phyloP scores from a whole-genome alignment of 2,329 filamentous ascomycete species.

The Colletotrichum sp. region DNA sequence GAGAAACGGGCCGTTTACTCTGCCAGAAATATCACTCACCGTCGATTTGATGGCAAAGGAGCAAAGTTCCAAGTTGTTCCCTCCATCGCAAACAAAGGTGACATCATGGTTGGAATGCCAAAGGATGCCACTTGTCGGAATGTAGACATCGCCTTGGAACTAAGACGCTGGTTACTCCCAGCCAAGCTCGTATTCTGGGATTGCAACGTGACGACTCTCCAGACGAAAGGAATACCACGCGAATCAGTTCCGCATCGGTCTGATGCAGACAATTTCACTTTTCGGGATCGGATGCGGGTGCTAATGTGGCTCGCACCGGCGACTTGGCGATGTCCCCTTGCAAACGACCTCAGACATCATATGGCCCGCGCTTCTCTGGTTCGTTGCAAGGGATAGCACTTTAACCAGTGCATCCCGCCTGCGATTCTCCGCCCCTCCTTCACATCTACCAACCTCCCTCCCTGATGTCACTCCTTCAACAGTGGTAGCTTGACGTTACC shows the following conservation, averaged over 20 bases:
- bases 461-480: not conserved
- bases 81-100: not conserved
- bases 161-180: not conserved
- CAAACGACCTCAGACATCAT: not conserved
- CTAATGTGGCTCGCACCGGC: not conserved
- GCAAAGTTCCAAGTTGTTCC: not conserved
- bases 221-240: not conserved
- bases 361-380: not conserved
- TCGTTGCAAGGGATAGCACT: not conserved
- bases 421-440: not conserved
- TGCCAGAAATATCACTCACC: not conserved
- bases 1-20: not conserved
- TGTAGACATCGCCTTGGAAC: not conserved
- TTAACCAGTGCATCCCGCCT: not conserved
- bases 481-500: not conserved
- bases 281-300: not conserved
- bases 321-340: not conserved
- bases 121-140: not conserved
- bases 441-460: not conserved
- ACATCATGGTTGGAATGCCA: not conserved
- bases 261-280: not conserved
- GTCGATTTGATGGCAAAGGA: not conserved
- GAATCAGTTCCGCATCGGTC: not conserved
- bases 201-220: not conserved
- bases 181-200: not conserved